These are phyloP conservation scores for Papiliotrema laurentii DNA, from an alignment of 1,284 basidiomycete genomes.

Conservation along the genomic window DNA sequence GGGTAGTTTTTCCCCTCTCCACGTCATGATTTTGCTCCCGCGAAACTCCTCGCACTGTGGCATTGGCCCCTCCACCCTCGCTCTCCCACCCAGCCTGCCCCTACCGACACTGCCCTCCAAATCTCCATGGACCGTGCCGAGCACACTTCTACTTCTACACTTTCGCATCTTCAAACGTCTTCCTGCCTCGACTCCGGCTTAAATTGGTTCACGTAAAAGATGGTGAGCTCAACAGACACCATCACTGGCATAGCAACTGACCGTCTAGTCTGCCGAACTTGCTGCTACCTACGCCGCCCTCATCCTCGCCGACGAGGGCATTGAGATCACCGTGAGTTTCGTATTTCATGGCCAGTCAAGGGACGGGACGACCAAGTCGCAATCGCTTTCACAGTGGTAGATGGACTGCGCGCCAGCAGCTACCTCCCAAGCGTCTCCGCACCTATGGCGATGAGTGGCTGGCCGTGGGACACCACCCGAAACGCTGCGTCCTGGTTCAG, in stretches of 20 bases:
- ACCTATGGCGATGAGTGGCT: no score
- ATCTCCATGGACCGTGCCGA: constrained; percentile 1
- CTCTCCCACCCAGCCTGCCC: not conserved
- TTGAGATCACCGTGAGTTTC: constrained; percentile 88
- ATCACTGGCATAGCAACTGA: constrained; percentile 3
- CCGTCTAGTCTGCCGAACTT: constrained; percentile 57
- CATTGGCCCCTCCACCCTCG: no score
- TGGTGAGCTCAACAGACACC: constrained; percentile 3
- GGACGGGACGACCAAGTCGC: no score
- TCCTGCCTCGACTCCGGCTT: constrained; percentile 10
- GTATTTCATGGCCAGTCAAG: no score
- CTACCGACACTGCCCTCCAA: not conserved
- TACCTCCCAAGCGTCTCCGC: no score
- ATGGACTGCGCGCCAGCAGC: no score
- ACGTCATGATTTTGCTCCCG: not conserved
- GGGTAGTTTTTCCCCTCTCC: not conserved
- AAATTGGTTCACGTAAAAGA: constrained; percentile 12
- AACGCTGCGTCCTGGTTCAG: not conserved
- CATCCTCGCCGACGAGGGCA: constrained; percentile 92
- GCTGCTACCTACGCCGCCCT: constrained; percentile 61
- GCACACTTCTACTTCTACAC: not conserved
- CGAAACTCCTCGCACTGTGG: no score
- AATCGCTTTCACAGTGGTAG: no score
- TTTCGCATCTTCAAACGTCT: constrained; percentile 10
- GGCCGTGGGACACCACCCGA: no score